Base-by-base conservation (phyloP, 148 eudicot species). In the Arctostaphylos glauca region DNA sequence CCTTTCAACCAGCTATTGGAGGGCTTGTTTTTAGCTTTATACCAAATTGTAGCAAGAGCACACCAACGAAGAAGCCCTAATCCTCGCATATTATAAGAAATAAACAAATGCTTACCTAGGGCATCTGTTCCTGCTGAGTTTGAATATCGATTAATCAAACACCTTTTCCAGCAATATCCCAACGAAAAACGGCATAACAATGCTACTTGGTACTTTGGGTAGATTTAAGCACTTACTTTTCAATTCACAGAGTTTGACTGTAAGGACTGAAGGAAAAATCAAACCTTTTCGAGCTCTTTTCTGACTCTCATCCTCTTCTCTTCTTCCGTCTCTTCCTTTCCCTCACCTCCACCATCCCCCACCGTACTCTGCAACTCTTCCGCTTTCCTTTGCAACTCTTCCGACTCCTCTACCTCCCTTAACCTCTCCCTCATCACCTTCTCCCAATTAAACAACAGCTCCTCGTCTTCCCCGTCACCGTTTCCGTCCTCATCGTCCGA, bases 201-300 rank as follows among this genome's bases (percentile, higher is more conserved):
- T 46, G 55, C 10, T n/a, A 60, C n/a, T n/a, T n/a, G n/a, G n/a
- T n/a, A n/a, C n/a, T n/a, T n/a, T n/a, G n/a, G n/a, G n/a, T n/a
- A n/a, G n/a, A n/a, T n/a, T n/a, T n/a, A n/a, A n/a, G n/a, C n/a
- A n/a, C n/a, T n/a, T n/a, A n/a, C 49, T 59, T 62, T 79, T 6
- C 73, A 8, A 46, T 47, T 48, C 74, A 25, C 71, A 6, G 56
- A 43, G 23, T 43, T 16, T 25, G 9, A 50, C 21, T 6, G 16
- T n/a, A 21, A 21, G 53, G 52, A 66, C 18, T 0, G 3, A 50
- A 46, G 16, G 12, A 18, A n/a, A n/a, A 44, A 47, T 8, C 9
- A n/a, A 56, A 93, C 99, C 97, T 94, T 96, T 79, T 94, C 93
- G 44, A 96, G 97, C 86, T 96, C 98, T 77, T 89, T 94, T 47